Conservation (phyloP, 352 stramenopile species). For the Phytopythium boreale region DNA sequence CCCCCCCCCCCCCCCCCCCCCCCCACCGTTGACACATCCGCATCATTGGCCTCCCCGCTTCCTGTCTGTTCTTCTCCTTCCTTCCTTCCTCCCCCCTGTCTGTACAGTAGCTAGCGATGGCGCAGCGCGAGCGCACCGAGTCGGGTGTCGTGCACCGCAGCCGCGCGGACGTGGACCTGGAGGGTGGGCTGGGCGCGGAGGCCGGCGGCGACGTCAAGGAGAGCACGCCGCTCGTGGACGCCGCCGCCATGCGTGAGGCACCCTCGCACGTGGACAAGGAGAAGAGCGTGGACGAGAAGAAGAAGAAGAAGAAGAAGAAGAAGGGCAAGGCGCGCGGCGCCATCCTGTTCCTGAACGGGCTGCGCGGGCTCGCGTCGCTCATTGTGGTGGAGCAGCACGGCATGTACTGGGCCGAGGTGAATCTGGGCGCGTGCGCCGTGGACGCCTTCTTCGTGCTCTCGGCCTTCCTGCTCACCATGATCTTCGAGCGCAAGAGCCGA, state of each 20-base stretch:
- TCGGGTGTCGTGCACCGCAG: neutral
- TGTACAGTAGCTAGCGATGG: too few species aligned
- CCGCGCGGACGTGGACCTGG: neutral
- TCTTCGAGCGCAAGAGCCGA: constrained; percentile 32
- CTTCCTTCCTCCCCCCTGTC: too few species aligned
- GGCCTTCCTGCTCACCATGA: constrained; percentile 36
- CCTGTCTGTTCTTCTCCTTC: too few species aligned
- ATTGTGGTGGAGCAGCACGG: constrained; percentile 30
- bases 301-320: neutral
- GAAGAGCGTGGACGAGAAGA: neutral
- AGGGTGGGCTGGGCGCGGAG: neutral
- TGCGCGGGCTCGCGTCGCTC: constrained; percentile 34
- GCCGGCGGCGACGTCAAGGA: neutral
- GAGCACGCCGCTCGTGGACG: neutral
- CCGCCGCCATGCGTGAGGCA: too few species aligned
- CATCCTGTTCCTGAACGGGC: constrained; percentile 38
- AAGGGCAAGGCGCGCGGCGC: constrained; percentile 11
- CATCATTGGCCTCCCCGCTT: too few species aligned
- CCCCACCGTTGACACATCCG: too few species aligned
- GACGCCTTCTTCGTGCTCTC: constrained; percentile 51
- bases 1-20: too few species aligned
- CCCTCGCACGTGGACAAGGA: neutral
- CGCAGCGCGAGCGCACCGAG: neutral
- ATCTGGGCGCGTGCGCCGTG: constrained; percentile 27
- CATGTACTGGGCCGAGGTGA: constrained; percentile 22